Evolutionary conservation across 495 filamentous ascomycete genomes (phyloP), one percentile per base, ranked within the genome.

Genomic region (Aspergillus carlsbadensis): DNA sequence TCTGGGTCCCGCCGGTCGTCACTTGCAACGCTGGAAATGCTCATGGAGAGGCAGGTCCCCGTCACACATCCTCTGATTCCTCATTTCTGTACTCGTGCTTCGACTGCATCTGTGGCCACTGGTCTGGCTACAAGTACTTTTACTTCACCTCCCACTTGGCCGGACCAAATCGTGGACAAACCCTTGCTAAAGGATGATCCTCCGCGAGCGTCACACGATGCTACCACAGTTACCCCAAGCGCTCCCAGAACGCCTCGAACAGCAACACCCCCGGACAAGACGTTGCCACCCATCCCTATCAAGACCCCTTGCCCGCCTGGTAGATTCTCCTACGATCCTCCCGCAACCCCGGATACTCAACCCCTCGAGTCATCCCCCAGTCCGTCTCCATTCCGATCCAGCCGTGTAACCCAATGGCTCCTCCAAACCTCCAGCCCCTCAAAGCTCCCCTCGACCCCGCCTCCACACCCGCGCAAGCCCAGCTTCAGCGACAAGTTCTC

Each of bases 341-440:
- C 59, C 10, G 43, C 62, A 47, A 66, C 56, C 42, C 15, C 58
- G 7, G 49, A 57, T 42, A 33, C 57, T 10, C 59, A 47, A 31
- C 64, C 70, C 14, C 64, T 62, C 11, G 64, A 72, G 36, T 29
- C 21, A 21, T 33, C 18, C 33, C 22, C 43, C 20, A 65, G 55
- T 44, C 57, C 13, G 6, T 60, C 31, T 34, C 68, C 61, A 20
- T 54, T 55, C 3, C 60, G 65, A 22, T 64, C 73, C 22, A 64
- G 56, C 52, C 67, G 64, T 5, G 64, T 77, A 10, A 64, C 69
- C 5, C 64, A 72, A 40, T 76, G 73, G 71, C 63, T 73, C 40
- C 65, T 64, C 42, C 63, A 67, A 46, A 52, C 59, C 18, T 60
- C 22, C 55, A 60, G 40, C 33, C 46, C 34, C 20, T 21, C 34